A percentile compares a stretch with the other conserved stretches of the same genome.
phyloP scores from a whole-genome alignment of 2,329 filamentous ascomycete species.

The Fusarium chaquense region DNA sequence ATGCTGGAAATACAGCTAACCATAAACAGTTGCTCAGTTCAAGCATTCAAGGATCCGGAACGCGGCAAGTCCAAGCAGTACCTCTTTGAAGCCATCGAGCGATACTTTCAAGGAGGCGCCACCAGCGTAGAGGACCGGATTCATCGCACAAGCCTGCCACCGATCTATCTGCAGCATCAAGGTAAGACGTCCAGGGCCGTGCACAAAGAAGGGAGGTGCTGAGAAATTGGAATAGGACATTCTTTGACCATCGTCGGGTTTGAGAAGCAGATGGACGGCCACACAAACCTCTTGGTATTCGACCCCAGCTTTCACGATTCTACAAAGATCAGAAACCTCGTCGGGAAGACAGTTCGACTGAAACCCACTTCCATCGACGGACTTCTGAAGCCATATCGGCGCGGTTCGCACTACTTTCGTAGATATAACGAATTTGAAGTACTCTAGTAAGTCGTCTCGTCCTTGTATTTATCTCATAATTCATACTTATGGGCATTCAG shows the following conservation, averaged over 20 bases:
- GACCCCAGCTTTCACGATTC: slow-evolving; percentile 86
- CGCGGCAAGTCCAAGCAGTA: slow-evolving; percentile 60
- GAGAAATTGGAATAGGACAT: slow-evolving; percentile 68
- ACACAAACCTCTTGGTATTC: slow-evolving; percentile 81
- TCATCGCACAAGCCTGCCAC: slow-evolving; percentile 77
- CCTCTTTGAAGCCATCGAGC: slow-evolving; percentile 76
- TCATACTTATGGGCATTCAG: slow-evolving; percentile 24
- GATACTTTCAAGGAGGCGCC: slow-evolving; percentile 75
- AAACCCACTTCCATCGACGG: slow-evolving; percentile 54
- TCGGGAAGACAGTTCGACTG: slow-evolving; percentile 60
- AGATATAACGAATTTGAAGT: slow-evolving; percentile 84
- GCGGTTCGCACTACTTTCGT: slow-evolving; percentile 74
- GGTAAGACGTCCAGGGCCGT: slow-evolving; percentile 57
- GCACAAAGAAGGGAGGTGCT: not conserved
- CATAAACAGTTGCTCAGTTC: slow-evolving; percentile 68
- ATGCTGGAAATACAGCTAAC: not conserved
- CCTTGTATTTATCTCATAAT: not conserved
- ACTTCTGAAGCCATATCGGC: slow-evolving; percentile 78
- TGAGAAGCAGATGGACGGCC: slow-evolving; percentile 74
- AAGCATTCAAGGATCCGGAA: slow-evolving; percentile 66
- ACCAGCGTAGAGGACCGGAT: slow-evolving; percentile 64
- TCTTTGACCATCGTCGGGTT: slow-evolving; percentile 91
- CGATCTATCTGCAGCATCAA: slow-evolving; percentile 90
- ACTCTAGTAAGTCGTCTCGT: slow-evolving; percentile 68
- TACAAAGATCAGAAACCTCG: slow-evolving; percentile 69